Base-by-base conservation (phyloP, 2,329 filamentous ascomycete species). In the Orbilia ellipsospora region DNA sequence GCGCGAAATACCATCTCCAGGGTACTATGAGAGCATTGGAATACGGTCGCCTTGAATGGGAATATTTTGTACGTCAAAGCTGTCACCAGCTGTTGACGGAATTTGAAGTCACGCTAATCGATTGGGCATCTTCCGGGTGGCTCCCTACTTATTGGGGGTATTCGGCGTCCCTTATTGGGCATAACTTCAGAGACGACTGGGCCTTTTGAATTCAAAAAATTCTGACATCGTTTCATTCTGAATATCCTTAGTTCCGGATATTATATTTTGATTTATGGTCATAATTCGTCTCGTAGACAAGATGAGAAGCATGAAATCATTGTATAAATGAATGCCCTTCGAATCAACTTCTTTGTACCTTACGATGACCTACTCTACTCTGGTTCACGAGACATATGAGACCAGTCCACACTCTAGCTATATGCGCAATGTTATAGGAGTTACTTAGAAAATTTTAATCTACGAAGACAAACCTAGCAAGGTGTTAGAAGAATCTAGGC, bases 51-150 rank as follows among this genome's bases (percentile, higher is more conserved):
- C 28, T 12, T n/a, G 31, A 16, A 5, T 13, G 23, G 56, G 56
- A n/a, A 26, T 45, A 13, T 23, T 44, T 28, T 28, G 20, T 16
- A 45, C 18, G 15, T 18, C 3, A 18, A 20, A 1, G 13, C 2
- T 1, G 7, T 28, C 28, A 8, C 6, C 16, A 26, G 1, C 40
- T 15, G 48, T 61, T n/a, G 8, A 50, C 15, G 36, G 36, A 16
- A 2, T 7, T 61, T 1, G 57, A 62, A 23, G 3, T 62, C n/a
- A 62, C 44, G 1, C n/a, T 62, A n/a, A 51, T 62, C 18, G 16
- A 62, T 62, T 62, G 44, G 59, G 20, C 50, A 15, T 23, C 4
- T 12, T 61, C 57, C 1, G 57, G 57, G 23, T 61, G 57, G 57
- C 23, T 61, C 4, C 57, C 57, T 15, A 50, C 4, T 8, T 61